Base-by-base conservation (phyloP, 768 basidiomycete genomes). In the Suillus bovinus region DNA sequence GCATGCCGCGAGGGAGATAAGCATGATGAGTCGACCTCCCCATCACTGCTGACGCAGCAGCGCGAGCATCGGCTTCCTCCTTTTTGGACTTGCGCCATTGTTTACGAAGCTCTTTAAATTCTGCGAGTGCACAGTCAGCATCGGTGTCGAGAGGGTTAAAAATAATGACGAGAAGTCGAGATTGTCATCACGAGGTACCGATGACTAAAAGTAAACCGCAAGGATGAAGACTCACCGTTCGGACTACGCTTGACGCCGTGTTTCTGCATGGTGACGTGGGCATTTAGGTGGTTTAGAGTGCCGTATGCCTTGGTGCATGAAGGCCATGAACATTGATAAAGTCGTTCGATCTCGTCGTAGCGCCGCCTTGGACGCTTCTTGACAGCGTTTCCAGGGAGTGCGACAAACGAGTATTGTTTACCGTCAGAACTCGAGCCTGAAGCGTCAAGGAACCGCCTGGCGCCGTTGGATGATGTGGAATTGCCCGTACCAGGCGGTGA, bases 211-310 rank as follows among this genome's bases (percentile, higher is more conserved):
- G 29, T 54, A 63, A 58, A 59, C 62, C 42, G 53, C 36, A 46
- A 59, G 17, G 13, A 10, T 34, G 54, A 61, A 55, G 22, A 72
- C 91, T 77, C 70, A 96, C 96, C 96, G 61, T 85, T 86, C 14
- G 96, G 96, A 73, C 86, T 90, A 60, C 96, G 85, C 78, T 96
- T 98, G 17, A 81, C 61, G 47, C 96, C 96, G 73, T 99, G 96
- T 75, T 92, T 92, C 75, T 98, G 96, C 93, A 97, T 97, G n/a
- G 88, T 90, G 61, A 98, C 94, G 74, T 99, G 96, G 34, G 95
- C 94, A 73, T 99, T 99, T 64, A 99, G 82, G 76, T 99, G 96
- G 73, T 99, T 98, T 55, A 98, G 81, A 5, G 95, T 97, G 34
- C 95, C 95, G 70, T 96, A 97, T 31, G 91, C 83, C 78, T 96